Evolutionary conservation across 305 asterid genomes (phyloP).

Genomic region (Nicotiana rustica): DNA sequence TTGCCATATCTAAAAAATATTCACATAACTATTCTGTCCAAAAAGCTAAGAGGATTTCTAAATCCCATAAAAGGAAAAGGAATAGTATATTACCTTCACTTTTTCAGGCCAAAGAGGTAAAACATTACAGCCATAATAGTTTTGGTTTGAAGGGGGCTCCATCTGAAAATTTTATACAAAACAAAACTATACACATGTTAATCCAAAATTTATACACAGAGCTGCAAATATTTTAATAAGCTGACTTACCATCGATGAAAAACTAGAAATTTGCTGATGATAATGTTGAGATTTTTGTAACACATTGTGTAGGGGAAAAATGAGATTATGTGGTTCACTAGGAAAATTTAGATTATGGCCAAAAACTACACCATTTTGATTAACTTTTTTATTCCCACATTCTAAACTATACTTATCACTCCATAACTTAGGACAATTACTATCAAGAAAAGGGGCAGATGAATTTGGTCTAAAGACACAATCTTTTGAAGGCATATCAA

Average conservation of each 20-base stretch:
- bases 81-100: conserved; percentile 58
- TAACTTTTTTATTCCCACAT: no score
- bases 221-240: background rate
- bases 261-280: conserved; percentile 49
- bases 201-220: background rate
- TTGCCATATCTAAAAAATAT: no score
- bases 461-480: no score
- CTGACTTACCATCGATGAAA: conserved; percentile 62
- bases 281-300: conserved; percentile 62
- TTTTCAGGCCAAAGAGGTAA: conserved; percentile 62
- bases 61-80: no score
- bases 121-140: conserved; percentile 49
- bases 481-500: no score
- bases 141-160: conserved; percentile 99
- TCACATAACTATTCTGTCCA: no score
- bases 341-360: conserved; percentile 5
- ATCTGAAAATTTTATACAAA: conserved; percentile 58
- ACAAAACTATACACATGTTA: background rate
- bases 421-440: no score
- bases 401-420: no score
- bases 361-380: no score
- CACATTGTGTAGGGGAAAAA: conserved; percentile 40
- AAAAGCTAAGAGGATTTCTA: no score
- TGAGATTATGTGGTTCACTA: conserved; percentile 38
- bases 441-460: no score